Evolutionary conservation across 2,329 filamentous ascomycete genomes (phyloP).

Genomic region (Colletotrichum tropicale): DNA sequence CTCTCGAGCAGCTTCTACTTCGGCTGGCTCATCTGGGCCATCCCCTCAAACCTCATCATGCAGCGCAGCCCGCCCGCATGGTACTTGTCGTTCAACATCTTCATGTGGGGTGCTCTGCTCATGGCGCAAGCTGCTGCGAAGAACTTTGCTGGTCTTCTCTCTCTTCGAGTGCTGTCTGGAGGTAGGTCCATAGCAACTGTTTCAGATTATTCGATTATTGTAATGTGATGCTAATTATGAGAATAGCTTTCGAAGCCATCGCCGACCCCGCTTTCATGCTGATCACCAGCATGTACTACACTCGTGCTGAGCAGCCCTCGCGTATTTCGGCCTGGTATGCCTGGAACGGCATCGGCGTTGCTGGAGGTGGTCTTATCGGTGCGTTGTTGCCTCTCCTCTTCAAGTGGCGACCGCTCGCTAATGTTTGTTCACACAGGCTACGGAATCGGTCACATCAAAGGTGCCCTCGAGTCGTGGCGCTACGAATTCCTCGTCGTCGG

Average conservation of each 20-base stretch:
- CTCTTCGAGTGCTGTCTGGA: constrained; percentile 64
- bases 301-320: constrained; percentile 64
- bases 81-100: constrained; percentile 51
- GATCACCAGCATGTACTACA: constrained; percentile 70
- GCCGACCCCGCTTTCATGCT: constrained; percentile 60
- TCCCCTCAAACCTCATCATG: constrained; percentile 34
- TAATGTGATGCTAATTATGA: background rate
- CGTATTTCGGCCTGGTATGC: constrained; percentile 65
- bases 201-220: background rate
- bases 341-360: constrained; percentile 63
- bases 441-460: constrained; percentile 64
- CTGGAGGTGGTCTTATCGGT: constrained; percentile 55
- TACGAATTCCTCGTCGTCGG: constrained; percentile 72
- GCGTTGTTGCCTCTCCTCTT: background rate
- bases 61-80: constrained; percentile 36
- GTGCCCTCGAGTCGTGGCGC: constrained; percentile 64
- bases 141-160: constrained; percentile 60
- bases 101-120: constrained; percentile 56
- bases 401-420: background rate
- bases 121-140: constrained; percentile 57
- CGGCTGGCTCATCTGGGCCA: constrained; percentile 40
- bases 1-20: constrained; percentile 41
- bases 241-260: constrained; percentile 61
- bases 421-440: constrained; percentile 39
- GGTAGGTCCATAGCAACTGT: background rate